Percentiles rank a stretch among this genome's conserved stretches.
These are phyloP conservation scores for Raffaelea albimanens DNA, from an alignment of 2,329 filamentous ascomycete species.

Conservation along the genomic window DNA sequence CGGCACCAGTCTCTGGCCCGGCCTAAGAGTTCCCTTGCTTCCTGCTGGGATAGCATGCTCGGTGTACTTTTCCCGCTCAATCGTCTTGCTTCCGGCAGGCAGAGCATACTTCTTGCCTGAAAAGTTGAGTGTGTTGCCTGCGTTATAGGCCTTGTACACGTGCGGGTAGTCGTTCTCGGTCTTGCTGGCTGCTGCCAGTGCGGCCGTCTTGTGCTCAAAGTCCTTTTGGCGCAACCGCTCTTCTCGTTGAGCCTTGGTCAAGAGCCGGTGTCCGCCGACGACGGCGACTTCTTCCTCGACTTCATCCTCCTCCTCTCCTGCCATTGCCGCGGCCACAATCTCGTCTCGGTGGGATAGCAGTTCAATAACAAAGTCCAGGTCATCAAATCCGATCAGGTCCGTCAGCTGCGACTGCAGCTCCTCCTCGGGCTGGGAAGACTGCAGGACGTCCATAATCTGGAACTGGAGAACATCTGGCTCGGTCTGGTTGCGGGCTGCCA, in stretches of 20 bases:
- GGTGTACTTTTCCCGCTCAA: slow-evolving; percentile 71
- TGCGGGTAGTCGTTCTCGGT: slow-evolving; percentile 80
- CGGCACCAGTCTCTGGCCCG: slow-evolving; percentile 64
- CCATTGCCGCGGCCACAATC: slow-evolving; percentile 41
- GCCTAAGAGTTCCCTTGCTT: slow-evolving; percentile 63
- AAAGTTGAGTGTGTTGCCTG: slow-evolving; percentile 75
- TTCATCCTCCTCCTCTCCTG: slow-evolving; percentile 16
- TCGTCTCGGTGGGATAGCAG: slow-evolving; percentile 69
- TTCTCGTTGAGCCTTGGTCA: slow-evolving; percentile 70
- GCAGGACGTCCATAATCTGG: slow-evolving; percentile 67
- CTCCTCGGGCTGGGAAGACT: slow-evolving; percentile 60
- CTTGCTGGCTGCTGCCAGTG: slow-evolving; percentile 60
- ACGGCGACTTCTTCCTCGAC: background rate
- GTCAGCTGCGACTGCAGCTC: slow-evolving; percentile 86
- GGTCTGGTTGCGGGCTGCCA: slow-evolving; percentile 53
- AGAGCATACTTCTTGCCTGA: slow-evolving; percentile 76
- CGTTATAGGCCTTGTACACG: slow-evolving; percentile 75
- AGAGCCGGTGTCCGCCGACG: slow-evolving; percentile 38
- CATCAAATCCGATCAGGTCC: slow-evolving; percentile 86
- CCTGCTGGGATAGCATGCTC: slow-evolving; percentile 81
- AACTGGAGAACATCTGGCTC: slow-evolving; percentile 57
- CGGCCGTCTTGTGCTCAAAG: slow-evolving; percentile 69
- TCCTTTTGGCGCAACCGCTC: slow-evolving; percentile 69
- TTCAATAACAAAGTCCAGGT: slow-evolving; percentile 87
- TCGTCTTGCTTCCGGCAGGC: slow-evolving; percentile 63